These are phyloP conservation scores for Pontederia paniculata DNA, from an alignment of 176 grass and related monocot species.

Conservation along the genomic window DNA sequence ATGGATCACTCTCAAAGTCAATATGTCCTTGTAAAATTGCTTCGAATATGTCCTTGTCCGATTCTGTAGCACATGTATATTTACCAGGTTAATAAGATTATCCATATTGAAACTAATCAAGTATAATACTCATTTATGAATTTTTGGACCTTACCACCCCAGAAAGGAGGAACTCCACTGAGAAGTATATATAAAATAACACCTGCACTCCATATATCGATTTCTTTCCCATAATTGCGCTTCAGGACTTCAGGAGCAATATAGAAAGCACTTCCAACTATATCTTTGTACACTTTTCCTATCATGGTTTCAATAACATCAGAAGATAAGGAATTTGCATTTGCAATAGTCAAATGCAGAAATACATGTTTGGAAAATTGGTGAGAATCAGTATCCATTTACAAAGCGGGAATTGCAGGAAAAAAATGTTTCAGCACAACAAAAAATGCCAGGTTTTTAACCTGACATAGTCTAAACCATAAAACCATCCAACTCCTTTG, in stretches of 20 bases:
- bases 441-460: background rate
- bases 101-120: too few relatives aligned
- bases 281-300: background rate
- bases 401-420: too few relatives aligned
- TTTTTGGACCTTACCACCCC: background rate
- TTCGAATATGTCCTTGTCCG: slow-evolving; percentile 6
- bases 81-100: too few relatives aligned
- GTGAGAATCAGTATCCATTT: too few relatives aligned
- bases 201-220: background rate
- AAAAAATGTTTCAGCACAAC: background rate
- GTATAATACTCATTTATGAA: background rate
- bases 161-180: background rate
- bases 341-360: too few relatives aligned
- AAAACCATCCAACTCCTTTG: too few relatives aligned
- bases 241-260: slow-evolving; percentile 4
- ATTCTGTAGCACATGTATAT: background rate
- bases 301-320: background rate
- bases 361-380: too few relatives aligned
- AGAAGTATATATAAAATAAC: slow-evolving; percentile 8
- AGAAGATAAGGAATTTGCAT: background rate
- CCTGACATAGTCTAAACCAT: background rate
- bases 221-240: background rate
- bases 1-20: slow-evolving; percentile 7
- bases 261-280: slow-evolving; percentile 6
- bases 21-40: background rate